phyloP scores from a whole-genome alignment of 2,329 filamentous ascomycete genomes.

The Colletotrichum gloeosporioides region DNA sequence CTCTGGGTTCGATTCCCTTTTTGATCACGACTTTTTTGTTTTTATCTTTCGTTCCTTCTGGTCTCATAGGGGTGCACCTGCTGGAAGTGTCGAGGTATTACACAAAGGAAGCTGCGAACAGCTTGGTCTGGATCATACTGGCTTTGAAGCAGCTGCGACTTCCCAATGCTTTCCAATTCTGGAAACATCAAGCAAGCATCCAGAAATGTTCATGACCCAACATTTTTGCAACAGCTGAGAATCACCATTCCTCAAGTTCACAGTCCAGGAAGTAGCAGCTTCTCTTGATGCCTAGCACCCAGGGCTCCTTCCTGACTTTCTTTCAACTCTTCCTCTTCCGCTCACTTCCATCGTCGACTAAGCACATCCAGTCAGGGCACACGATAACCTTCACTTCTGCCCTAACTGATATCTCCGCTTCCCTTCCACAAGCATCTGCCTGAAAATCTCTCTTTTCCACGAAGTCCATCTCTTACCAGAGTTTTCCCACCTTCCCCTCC shows the following conservation, averaged over 20 bases:
- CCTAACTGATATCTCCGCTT: neutral
- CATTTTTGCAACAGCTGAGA: neutral
- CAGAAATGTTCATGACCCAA: rapidly evolving
- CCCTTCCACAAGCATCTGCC: neutral
- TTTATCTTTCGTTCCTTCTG: neutral
- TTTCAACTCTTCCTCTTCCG: neutral
- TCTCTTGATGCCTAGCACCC: neutral
- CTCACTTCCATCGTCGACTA: neutral
- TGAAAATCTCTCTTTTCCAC: neutral
- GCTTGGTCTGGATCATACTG: neutral
- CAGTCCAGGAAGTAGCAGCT: neutral
- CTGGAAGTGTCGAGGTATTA: neutral
- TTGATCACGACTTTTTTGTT: neutral
- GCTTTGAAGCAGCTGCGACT: rapidly evolving
- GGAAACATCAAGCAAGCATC: neutral
- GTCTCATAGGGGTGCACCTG: neutral
- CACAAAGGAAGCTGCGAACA: neutral
- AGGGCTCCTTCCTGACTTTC: neutral
- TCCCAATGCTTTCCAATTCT: neutral
- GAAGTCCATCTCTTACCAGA: neutral
- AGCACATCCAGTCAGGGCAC: neutral
- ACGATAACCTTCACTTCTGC: neutral
- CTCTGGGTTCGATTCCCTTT: neutral
- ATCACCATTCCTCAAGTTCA: neutral
- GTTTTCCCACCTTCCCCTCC: neutral